Evolutionary conservation across 345 rosid species (phyloP).

Genomic region (Eucalyptus polyanthemos): DNA sequence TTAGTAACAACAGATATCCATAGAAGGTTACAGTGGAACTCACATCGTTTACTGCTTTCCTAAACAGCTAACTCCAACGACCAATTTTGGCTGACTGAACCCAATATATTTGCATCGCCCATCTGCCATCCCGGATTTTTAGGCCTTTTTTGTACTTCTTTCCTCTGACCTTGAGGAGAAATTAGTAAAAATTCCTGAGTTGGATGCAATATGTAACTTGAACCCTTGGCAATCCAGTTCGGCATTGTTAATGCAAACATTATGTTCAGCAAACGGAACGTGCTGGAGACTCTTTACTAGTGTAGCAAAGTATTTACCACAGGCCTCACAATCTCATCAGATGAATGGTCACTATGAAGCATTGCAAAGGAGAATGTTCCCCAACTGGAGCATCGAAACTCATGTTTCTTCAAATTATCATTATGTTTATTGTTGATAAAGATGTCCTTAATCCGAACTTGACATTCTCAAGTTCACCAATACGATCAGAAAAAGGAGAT

Average conservation of each 20-base stretch:
- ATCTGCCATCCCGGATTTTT: background rate
- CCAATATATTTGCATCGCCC: background rate
- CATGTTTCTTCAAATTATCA: background rate
- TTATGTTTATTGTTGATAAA: background rate
- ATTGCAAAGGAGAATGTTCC: background rate
- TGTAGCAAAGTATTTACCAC: background rate
- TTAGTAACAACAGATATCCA: background rate
- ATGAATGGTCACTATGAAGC: background rate
- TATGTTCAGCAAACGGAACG: background rate
- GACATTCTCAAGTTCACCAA: background rate
- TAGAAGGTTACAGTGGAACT: background rate
- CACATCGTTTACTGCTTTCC: background rate
- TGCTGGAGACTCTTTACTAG: background rate
- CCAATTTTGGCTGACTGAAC: background rate
- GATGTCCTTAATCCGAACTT: background rate
- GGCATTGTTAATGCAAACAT: background rate
- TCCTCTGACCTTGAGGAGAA: background rate
- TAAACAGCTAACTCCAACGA: background rate
- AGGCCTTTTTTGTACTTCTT: background rate
- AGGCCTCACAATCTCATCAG: background rate
- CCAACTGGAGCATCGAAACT: background rate
- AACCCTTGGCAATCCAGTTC: background rate
- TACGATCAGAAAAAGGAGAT: background rate
- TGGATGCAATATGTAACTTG: background rate
- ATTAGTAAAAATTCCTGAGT: background rate